Evolutionary conservation across 495 filamentous ascomycete species (phyloP).

Genomic region (Hyphodiscus hymeniophilus): DNA sequence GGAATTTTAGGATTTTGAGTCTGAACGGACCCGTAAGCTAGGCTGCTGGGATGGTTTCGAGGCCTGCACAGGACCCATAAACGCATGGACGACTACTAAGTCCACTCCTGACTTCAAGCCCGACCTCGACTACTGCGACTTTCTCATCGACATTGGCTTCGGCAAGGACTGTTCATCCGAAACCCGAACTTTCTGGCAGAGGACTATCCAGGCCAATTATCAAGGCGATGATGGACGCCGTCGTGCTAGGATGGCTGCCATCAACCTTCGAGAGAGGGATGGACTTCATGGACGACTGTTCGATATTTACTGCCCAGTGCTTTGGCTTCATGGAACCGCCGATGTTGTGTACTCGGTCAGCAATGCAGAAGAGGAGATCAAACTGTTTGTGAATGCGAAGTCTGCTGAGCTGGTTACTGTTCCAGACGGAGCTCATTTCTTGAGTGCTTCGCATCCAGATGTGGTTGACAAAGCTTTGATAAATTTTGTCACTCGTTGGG

Average conservation of each 20-base stretch:
- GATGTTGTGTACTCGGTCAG: constrained; percentile 43
- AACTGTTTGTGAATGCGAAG: constrained; percentile 42
- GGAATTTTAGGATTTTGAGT: constrained; percentile 38
- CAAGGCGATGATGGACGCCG: constrained; percentile 48
- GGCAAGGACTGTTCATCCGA: constrained; percentile 35
- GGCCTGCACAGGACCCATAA: constrained; percentile 32
- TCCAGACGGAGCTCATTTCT: constrained; percentile 47
- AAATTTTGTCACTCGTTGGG: constrained; percentile 39
- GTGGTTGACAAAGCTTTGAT: constrained; percentile 45
- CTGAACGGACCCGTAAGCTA: constrained; percentile 39
- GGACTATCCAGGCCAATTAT: constrained; percentile 47
- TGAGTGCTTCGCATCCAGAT: constrained; percentile 45
- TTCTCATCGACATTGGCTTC: constrained; percentile 48
- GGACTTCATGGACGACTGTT: constrained; percentile 42
- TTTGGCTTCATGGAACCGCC: constrained; percentile 53
- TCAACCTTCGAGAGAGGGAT: constrained; percentile 49
- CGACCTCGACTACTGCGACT: constrained; percentile 42
- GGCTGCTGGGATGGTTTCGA: constrained; percentile 49
- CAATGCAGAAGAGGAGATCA: constrained; percentile 48
- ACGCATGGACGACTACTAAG: constrained; percentile 35
- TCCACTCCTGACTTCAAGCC: constrained; percentile 45
- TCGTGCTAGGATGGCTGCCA: constrained; percentile 46
- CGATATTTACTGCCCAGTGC: constrained; percentile 50
- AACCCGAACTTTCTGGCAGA: constrained; percentile 40
- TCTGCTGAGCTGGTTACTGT: constrained; percentile 41